These are phyloP conservation scores for Asterionellopsis glacialis DNA, from an alignment of 108 stramenopile species.

Conservation along the genomic window DNA sequence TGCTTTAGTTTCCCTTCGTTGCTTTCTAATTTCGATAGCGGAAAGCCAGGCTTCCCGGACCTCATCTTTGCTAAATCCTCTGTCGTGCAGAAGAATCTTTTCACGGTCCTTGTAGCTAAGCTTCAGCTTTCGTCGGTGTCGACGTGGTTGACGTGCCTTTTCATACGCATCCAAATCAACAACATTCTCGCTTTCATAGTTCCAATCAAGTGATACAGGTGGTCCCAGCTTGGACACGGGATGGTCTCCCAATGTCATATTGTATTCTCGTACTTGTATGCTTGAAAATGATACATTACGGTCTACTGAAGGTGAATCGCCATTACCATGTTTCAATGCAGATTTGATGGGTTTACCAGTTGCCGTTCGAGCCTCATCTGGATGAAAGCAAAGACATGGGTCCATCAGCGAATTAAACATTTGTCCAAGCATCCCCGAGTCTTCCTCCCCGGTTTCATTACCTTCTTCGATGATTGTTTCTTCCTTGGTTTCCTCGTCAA, in stretches of 20 bases:
- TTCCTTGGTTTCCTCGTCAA: no score
- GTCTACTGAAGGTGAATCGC: background rate
- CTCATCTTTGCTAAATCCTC: slow-evolving; percentile 39
- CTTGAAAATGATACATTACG: slow-evolving; percentile 18
- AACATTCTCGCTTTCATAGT: slow-evolving; percentile 7
- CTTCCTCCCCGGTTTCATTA: no score
- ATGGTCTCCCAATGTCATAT: slow-evolving; percentile 59
- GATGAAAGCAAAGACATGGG: no score
- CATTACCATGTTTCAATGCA: no score
- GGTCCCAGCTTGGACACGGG: slow-evolving; percentile 52
- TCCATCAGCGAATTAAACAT: no score
- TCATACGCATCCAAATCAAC: slow-evolving; percentile 45
- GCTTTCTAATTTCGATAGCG: slow-evolving; percentile 36
- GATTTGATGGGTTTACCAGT: no score
- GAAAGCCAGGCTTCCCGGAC: slow-evolving; percentile 46
- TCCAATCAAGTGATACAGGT: slow-evolving; percentile 49
- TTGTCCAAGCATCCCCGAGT: no score
- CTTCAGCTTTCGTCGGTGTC: slow-evolving; percentile 40
- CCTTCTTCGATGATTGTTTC: no score
- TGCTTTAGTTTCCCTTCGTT: slow-evolving; percentile 43
- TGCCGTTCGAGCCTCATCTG: no score
- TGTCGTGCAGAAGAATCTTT: slow-evolving; percentile 39
- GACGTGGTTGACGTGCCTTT: slow-evolving; percentile 30
- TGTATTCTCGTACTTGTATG: slow-evolving; percentile 45
- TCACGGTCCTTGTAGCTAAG: slow-evolving; percentile 29